These are phyloP conservation scores for Pseudisothecium myosuroides DNA, from an alignment of 225 moss, liverwort and hornwort species.

Conservation along the genomic window DNA sequence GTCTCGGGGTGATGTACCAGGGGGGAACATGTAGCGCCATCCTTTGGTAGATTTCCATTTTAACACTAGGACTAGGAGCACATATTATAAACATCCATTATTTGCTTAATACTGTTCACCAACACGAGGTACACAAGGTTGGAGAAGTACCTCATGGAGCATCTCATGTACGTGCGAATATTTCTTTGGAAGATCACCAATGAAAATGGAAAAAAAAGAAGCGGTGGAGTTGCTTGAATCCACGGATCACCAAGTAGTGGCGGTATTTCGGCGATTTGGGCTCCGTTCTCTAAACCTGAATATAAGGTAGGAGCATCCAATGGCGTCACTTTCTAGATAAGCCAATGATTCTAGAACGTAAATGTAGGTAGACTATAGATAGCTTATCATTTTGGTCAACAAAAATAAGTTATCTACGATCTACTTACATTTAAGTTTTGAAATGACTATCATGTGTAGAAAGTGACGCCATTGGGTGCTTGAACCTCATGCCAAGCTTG, in stretches of 20 bases:
- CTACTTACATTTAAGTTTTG: too few species aligned
- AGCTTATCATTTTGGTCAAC: too few species aligned
- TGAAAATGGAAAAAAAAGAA: not conserved
- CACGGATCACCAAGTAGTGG: not conserved
- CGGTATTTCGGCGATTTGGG: not conserved
- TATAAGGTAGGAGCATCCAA: too few species aligned
- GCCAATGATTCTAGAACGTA: too few species aligned
- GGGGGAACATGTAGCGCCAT: not conserved
- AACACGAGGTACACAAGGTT: not conserved
- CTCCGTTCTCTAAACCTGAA: fast-evolving
- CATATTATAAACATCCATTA: not conserved
- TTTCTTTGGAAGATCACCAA: not conserved
- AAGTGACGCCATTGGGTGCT: too few species aligned
- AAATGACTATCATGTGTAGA: too few species aligned
- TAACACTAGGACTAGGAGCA: too few species aligned
- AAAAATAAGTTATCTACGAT: too few species aligned
- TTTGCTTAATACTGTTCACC: not conserved
- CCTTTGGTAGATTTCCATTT: not conserved
- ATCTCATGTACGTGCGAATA: not conserved
- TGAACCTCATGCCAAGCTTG: too few species aligned
- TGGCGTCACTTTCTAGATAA: too few species aligned
- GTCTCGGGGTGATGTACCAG: not conserved
- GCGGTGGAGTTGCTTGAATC: not conserved
- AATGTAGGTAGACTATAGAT: too few species aligned
- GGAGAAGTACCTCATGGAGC: not conserved